Evolutionary conservation across 768 basidiomycete species (phyloP), one percentile per base, ranked within the genome.

Genomic region (Lactarius hatsudake): DNA sequence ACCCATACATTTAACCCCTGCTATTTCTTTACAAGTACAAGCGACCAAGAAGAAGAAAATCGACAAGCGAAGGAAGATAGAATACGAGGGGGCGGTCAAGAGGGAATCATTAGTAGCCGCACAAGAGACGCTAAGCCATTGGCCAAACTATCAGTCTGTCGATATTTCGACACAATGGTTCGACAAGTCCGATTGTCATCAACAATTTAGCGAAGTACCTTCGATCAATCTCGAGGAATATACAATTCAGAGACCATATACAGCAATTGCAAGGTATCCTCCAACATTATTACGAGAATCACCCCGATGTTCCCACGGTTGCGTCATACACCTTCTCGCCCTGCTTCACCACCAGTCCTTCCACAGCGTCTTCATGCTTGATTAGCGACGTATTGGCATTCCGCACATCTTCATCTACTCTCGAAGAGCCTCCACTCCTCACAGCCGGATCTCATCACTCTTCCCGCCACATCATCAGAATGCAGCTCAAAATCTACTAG

Each of bases 151-250:
- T 38, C 23, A 13, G 18, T 7, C 30, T 45, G 5, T 51, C 32
- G 28, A 10, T 43, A 59, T 67, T 18, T 4, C 2, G 10, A 9
- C 43, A 17, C 28, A 26, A 13, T 58, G 61, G 65, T 59, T 66
- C 30, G 2, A 59, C 30, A 34, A 57, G 28, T 48, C 48, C 28
- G 57, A 34, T 32, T 58, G 61, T 36, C 17, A 9, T 9, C 28
- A 2, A 28, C 32, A 2, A 32, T 26, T 59, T 28, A n/a, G 15
- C 32, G 23, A 20, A 55, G 18, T 65, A 65, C 23, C 7, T 59
- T n/a, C 28, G 53, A 32, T 59, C 57, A 15, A 38, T 68, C 10
- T 61, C 59, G 8, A 30, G 26, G 32, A 65, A 65, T 23, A 20
- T 30, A 28, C n/a, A 5, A n/a, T 17, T 68, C 8, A 34, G 5